Base-by-base conservation (phyloP, 2,329 filamentous ascomycete genomes). In the Diaporthe sp. region DNA sequence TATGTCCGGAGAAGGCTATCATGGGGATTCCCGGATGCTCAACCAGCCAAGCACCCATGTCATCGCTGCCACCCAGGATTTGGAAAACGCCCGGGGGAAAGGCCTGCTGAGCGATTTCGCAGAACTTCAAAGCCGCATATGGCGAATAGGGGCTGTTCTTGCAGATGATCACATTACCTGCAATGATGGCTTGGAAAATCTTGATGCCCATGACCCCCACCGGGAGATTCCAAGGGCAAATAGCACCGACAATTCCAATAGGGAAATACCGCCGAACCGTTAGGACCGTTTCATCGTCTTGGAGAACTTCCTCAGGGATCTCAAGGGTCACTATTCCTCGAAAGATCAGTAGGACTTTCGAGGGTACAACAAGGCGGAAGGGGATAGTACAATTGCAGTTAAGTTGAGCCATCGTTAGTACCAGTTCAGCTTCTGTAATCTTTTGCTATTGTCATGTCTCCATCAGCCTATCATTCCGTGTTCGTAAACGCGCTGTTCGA, bases 131-230 rank as follows among this genome's bases (percentile, higher is more conserved):
- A 7, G 60, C 60, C 17, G 60, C 60, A 47, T 65, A 65, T 0
- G 60, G 60, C 3, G 60, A 44, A 31, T 65, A 65, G n/a, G 39
- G 42, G 42, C 60, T 65, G 3, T 65, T 65, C 39, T 65, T 65
- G 60, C 60, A 65, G 13, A 65, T 65, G 25, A 65, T 65, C 12
- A 65, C 60, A 25, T 65, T 65, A 3, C 60, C 60, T 1, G 60
- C 60, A 22, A 65, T 47, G 25, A 65, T 44, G 17, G 60, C 60
- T 31, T 65, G 60, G 39, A 65, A 65, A 28, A 65, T 65, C 39
- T 65, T 65, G 39, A 65, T 65, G 25, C 60, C 60, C 60, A 65
- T 65, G 47, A 65, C 39, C n/a, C 60, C 60, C 15, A 42, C 37
- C 5, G 60, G 60, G 9, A 65, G 60, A 31, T 65, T 65, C 60